phyloP scores from a whole-genome alignment of 2,329 filamentous ascomycete genomes.

The Aspergillus flavus region DNA sequence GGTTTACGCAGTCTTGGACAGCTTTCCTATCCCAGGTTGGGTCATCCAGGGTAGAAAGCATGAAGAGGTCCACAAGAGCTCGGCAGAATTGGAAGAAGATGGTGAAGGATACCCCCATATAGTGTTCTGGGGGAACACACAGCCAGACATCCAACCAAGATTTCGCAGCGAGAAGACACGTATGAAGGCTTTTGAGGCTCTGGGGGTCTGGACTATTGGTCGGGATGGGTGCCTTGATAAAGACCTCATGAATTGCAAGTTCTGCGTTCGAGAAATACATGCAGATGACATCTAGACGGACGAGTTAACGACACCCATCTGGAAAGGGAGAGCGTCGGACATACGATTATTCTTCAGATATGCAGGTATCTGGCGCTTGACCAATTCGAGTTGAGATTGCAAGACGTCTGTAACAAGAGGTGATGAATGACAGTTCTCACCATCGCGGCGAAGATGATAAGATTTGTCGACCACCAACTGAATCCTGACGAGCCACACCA shows the following conservation, averaged over 20 bases:
- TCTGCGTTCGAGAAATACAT: slow-evolving; percentile 10
- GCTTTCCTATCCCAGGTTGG: not conserved
- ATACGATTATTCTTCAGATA: slow-evolving; percentile 6
- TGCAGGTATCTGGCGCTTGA: slow-evolving; percentile 1
- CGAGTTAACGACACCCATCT: not conserved
- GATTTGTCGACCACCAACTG: slow-evolving; percentile 18
- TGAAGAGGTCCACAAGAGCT: not conserved
- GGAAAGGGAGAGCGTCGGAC: not conserved
- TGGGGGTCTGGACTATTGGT: slow-evolving; percentile 2
- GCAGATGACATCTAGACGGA: slow-evolving; percentile 4
- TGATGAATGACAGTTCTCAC: not conserved
- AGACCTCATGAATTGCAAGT: slow-evolving; percentile 6
- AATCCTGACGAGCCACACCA: slow-evolving; percentile 37
- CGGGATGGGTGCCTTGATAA: not conserved
- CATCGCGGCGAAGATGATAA: not conserved
- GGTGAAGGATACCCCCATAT: not conserved
- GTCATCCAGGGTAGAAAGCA: not conserved
- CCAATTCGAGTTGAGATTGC: not conserved
- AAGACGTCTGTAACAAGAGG: slow-evolving; percentile 9
- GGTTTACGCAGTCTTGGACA: not conserved
- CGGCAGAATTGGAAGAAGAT: not conserved
- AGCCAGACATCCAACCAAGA: not conserved
- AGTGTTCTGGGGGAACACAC: not conserved
- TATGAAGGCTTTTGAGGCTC: not conserved
- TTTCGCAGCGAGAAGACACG: not conserved